Evolutionary conservation across 495 filamentous ascomycete species (phyloP), one percentile per base, ranked within the genome.

Genomic region (Chlorociboria aeruginascens): DNA sequence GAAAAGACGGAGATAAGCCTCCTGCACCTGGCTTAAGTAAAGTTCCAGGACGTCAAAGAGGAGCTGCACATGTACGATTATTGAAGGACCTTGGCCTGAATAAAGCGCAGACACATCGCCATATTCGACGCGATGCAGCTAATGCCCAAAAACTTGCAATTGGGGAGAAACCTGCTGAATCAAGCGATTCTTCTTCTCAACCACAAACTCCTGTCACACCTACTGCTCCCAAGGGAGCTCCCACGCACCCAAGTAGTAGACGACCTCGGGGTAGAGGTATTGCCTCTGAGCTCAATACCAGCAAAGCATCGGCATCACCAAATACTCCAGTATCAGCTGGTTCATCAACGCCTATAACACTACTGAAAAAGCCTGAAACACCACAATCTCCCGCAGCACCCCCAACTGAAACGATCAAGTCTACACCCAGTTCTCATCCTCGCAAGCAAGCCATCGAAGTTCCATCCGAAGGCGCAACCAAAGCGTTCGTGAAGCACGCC

Each of bases 401-500:
- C 8, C 29, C 53, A 8, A n/a, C 51, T 13, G 9, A 43, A 29
- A 57, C 62, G 28, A 34, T 56, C 16, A 60, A 66, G 35, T 46
- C 48, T 12, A 28, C 43, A 0, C 43, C 56, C n/a, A 41, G 55
- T 41, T 50, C 43, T 13, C 39, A 40, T 31, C 10, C 54, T 61
- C 53, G 51, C 33, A 57, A 45, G 17, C 50, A 14, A 43, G 32
- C 31, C 25, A 40, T 40, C n/a, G 35, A 60, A 8, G 44, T 58
- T 20, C 56, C 68, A 7, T 43, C 71, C 25, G 60, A 78, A 8
- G 77, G 76, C 3, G 76, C 82, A 6, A 85, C 78, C 1, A 81
- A 86, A 59, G 89, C 86, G n/a, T 96, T 95, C 60, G 70, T 95
- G 55, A 95, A 95, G 59, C 88, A 94, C 56, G 89, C 88, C 45